Base-by-base conservation (phyloP, 129 eudicot species). In the Oenanthe sinensis region DNA sequence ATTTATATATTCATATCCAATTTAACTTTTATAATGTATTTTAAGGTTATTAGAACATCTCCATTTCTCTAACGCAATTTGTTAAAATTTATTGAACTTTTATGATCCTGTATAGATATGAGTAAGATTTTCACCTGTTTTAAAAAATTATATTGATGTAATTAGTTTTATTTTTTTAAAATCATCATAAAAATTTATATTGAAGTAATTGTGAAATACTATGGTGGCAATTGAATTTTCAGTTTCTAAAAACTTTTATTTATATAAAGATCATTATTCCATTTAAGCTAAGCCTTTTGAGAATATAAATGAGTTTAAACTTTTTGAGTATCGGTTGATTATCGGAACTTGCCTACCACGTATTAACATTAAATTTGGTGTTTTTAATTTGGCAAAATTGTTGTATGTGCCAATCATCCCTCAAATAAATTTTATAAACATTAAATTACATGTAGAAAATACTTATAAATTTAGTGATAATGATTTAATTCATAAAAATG, bases 31-130 rank as follows among this genome's bases (percentile, higher is more conserved):
- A n/a, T n/a, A n/a, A n/a, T n/a, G n/a, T n/a, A n/a, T n/a, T n/a
- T n/a, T n/a, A n/a, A n/a, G n/a, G n/a, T n/a, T n/a, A n/a, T n/a
- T n/a, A n/a, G n/a, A n/a, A n/a, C n/a, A n/a, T n/a, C n/a, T n/a
- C n/a, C n/a, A n/a, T n/a, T n/a, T n/a, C n/a, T n/a, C n/a, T n/a
- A n/a, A n/a, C n/a, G n/a, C n/a, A n/a, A n/a, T n/a, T n/a, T n/a
- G n/a, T n/a, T n/a, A n/a, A n/a, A n/a, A n/a, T n/a, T n/a, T n/a
- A n/a, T n/a, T n/a, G n/a, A n/a, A n/a, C n/a, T n/a, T n/a, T n/a
- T n/a, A n/a, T n/a, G 97, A 94, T 85, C 92, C 97, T 76, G 68
- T 90, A 77, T 94, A n/a, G 91, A 82, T 97, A 94, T 39, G 96
- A 94, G 98, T 94, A 91, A 85, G 93, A 75, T 58, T 39, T 78